Base-by-base conservation (phyloP, 2,329 filamentous ascomycete species). In the Elsinoe ampelina region DNA sequence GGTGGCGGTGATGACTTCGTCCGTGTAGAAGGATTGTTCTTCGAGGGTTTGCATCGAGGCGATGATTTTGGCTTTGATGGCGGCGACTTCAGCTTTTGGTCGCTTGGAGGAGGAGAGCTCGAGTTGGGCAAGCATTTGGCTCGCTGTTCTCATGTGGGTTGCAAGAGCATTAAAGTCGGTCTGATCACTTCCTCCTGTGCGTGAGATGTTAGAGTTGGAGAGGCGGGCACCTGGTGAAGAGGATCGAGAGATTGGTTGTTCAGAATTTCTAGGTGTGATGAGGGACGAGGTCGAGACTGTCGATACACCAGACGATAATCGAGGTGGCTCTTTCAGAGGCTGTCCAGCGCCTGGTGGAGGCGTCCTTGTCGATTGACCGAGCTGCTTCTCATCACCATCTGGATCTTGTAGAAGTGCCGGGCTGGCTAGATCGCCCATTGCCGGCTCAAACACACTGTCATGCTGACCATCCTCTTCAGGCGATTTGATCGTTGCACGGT, bases 21-120 rank as follows among this genome's bases (percentile, higher is more conserved):
- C 86, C 2, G 82, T 73, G 51, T 89, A 83, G 64, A 93, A 93
- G 67, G 84, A 91, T 68, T 92, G 86, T 69, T 93, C 89, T 69
- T 93, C 88, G 7, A 93, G 73, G 62, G 80, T 89, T 68, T 93
- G 88, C 89, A 93, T 93, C 69, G 87, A 92, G 2, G 88, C 88
- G 64, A 93, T 93, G 61, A 93, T 93, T 71, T 89, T 90, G 39
- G 87, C 84, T 63, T 89, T 80, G 68, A 93, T 93, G 6, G 87
- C 86, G 15, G 87, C 88, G 3, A 93, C 88, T 70, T 93, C 88
- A 30, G 84, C 82, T 66, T 81, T 86, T 1, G 88, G 88, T 34
- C 88, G 78, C 71, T 92, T 93, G 26, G 87, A 85, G 61, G 85
- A 85, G 19, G 86, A 92, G 1, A 86, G 81, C 58, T 93, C 87